Evolutionary conservation across 306 rosid genomes (phyloP).

Genomic region (Malus orientalis): DNA sequence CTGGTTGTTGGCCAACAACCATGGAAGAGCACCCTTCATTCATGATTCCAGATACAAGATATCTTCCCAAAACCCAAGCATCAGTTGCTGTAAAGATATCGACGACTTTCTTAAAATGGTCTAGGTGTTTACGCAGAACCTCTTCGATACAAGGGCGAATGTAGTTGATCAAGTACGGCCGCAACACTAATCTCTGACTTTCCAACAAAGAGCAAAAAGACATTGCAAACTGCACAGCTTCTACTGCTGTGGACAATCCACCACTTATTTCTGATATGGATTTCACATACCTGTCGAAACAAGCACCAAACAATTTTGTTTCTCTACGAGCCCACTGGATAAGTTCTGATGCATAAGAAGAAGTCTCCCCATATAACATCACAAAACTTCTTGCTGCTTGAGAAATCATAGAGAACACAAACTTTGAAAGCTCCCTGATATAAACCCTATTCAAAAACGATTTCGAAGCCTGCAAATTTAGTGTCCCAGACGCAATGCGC

Average conservation of each 20-base stretch:
- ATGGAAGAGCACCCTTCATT: conserved; percentile 30
- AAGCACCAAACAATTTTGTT: conserved; percentile 36
- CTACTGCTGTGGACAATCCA: conserved; percentile 37
- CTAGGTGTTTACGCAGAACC: conserved; percentile 37
- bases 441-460: conserved; percentile 29
- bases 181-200: conserved; percentile 38
- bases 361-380: conserved; percentile 49
- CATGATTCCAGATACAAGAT: conserved; percentile 50
- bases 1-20: conserved; percentile 33
- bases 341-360: conserved; percentile 42
- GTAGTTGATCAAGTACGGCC: conserved; percentile 37
- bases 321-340: conserved; percentile 43
- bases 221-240: conserved; percentile 34
- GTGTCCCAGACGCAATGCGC: conserved; percentile 32
- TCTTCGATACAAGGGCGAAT: conserved; percentile 51
- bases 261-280: conserved; percentile 34
- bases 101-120: conserved; percentile 55
- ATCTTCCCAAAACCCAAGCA: conserved; percentile 58
- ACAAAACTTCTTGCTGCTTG: conserved; percentile 55
- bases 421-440: conserved; percentile 44
- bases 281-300: conserved; percentile 36
- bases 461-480: conserved; percentile 26
- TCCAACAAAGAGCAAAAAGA: conserved; percentile 57
- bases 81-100: conserved; percentile 48
- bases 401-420: conserved; percentile 62